Evolutionary conservation across 2,329 filamentous ascomycete species (phyloP).

Genomic region (Xylaria sp.): DNA sequence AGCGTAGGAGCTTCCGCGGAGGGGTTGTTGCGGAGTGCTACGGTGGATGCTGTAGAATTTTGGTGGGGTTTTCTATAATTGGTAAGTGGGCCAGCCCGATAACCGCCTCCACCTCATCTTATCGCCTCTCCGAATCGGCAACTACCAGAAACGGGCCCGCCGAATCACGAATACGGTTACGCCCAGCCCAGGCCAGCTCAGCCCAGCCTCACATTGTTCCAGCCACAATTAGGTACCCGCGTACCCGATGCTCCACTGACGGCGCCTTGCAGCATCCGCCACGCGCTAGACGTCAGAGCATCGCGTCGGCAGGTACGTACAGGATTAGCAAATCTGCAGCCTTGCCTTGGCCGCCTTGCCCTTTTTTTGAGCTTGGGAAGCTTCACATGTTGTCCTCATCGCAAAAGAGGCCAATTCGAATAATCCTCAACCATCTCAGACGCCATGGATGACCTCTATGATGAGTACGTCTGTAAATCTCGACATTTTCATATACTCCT

Average conservation of each 20-base stretch:
- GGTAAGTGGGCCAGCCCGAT: slow-evolving; percentile 29
- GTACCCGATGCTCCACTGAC: not conserved
- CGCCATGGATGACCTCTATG: slow-evolving; percentile 93
- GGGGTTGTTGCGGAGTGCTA: slow-evolving; percentile 13
- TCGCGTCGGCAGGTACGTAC: not conserved
- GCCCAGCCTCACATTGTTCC: slow-evolving; percentile 9
- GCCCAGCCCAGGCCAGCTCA: slow-evolving; percentile 4
- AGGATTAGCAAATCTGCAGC: slow-evolving; percentile 19
- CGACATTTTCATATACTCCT: not conserved
- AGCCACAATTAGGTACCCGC: slow-evolving; percentile 10
- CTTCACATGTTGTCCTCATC: slow-evolving; percentile 32
- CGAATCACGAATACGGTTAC: slow-evolving; percentile 19
- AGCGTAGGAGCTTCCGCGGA: slow-evolving; percentile 25
- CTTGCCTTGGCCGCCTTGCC: slow-evolving; percentile 29
- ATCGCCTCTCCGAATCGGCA: slow-evolving; percentile 36
- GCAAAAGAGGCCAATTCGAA: slow-evolving; percentile 34
- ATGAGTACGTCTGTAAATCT: slow-evolving; percentile 72
- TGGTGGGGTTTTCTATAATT: slow-evolving; percentile 26
- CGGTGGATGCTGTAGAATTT: slow-evolving; percentile 23
- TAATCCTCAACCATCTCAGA: slow-evolving; percentile 43
- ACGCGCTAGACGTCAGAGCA: slow-evolving; percentile 21
- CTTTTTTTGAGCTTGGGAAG: slow-evolving; percentile 34
- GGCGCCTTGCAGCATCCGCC: slow-evolving; percentile 16
- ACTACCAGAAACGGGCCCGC: slow-evolving; percentile 36
- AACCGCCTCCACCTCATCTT: slow-evolving; percentile 21